Evolutionary conservation across 2,329 filamentous ascomycete genomes (phyloP).

Genomic region (Sporothrix protearum): DNA sequence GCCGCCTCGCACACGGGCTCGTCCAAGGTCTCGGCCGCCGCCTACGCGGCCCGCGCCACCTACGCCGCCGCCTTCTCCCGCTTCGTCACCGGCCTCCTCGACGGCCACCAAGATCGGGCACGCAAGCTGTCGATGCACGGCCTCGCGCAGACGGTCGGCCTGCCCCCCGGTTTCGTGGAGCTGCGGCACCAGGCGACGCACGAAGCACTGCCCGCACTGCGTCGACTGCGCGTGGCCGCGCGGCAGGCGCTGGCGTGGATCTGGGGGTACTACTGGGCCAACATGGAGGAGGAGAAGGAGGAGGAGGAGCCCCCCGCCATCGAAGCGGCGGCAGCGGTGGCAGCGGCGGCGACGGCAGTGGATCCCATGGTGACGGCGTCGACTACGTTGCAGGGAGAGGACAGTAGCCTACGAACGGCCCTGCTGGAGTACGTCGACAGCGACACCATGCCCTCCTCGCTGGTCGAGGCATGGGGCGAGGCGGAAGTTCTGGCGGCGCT

Average conservation of each 20-base stretch:
- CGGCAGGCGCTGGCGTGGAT: slow-evolving; percentile 75
- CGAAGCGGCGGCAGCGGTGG: slow-evolving; percentile 17
- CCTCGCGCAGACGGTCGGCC: slow-evolving; percentile 62
- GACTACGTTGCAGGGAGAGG: too few species aligned
- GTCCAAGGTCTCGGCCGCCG: slow-evolving; percentile 28
- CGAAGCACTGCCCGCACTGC: slow-evolving; percentile 75
- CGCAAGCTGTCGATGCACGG: slow-evolving; percentile 70
- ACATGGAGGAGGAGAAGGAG: slow-evolving; percentile 35
- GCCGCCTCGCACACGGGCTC: background rate
- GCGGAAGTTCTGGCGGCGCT: slow-evolving; percentile 19
- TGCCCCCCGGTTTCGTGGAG: slow-evolving; percentile 80
- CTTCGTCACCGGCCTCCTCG: slow-evolving; percentile 77
- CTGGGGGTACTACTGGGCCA: slow-evolving; percentile 82
- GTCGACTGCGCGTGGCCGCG: slow-evolving; percentile 66
- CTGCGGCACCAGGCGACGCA: slow-evolving; percentile 87
- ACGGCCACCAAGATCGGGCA: slow-evolving; percentile 65
- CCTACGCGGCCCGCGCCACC: slow-evolving; percentile 37
- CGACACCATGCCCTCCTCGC: background rate
- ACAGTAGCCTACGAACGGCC: background rate
- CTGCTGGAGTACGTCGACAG: background rate
- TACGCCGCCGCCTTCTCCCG: slow-evolving; percentile 68
- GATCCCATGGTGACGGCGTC: too few species aligned
- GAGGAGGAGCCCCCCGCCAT: slow-evolving; percentile 14
- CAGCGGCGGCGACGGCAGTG: background rate
- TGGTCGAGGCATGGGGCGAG: slow-evolving; percentile 26